Conservation (phyloP, 306 rosid genomes). For the Adenanthera pavonina region DNA sequence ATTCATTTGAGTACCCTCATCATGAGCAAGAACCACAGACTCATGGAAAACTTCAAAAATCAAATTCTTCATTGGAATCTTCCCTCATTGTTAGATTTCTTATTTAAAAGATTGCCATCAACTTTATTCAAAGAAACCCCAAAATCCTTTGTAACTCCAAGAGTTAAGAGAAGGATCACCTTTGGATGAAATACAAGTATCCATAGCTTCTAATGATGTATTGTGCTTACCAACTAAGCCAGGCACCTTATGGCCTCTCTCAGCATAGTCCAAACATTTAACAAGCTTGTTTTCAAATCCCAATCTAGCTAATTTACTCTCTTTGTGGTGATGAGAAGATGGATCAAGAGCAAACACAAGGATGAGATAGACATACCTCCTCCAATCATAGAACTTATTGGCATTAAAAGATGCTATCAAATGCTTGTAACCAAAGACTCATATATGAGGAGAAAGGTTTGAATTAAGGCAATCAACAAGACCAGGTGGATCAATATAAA, state of each 20-base stretch:
- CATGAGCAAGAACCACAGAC: constrained; percentile 34
- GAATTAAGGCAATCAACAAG: constrained; percentile 83
- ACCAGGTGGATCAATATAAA: constrained; percentile 95
- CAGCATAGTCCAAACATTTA: constrained; percentile 84
- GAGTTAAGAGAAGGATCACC: constrained; percentile 36
- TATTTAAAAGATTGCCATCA: constrained; percentile 26
- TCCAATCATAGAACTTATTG: constrained; percentile 92
- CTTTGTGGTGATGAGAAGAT: constrained; percentile 80
- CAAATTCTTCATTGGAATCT: constrained; percentile 36
- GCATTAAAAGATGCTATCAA: constrained; percentile 83
- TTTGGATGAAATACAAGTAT: constrained; percentile 45
- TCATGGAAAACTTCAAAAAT: constrained; percentile 47
- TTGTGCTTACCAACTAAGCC: constrained; percentile 72
- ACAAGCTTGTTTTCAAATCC: constrained; percentile 78
- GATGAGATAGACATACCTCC: constrained; percentile 91
- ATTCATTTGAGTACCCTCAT: constrained; percentile 32
- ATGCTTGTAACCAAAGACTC: constrained; percentile 84
- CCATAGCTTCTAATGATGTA: constrained; percentile 50
- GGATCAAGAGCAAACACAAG: constrained; percentile 94
- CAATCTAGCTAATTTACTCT: constrained; percentile 85
- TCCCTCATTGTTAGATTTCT: constrained; percentile 40
- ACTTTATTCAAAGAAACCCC: constrained; percentile 40
- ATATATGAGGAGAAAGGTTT: constrained; percentile 77
- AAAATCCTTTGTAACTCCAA: constrained; percentile 39
- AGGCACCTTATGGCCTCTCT: constrained; percentile 84